Percentiles rank a stretch among this genome's conserved stretches.
Conservation (phyloP, 176 grass and related monocot genomes). For the Eragrostis nindensis region DNA sequence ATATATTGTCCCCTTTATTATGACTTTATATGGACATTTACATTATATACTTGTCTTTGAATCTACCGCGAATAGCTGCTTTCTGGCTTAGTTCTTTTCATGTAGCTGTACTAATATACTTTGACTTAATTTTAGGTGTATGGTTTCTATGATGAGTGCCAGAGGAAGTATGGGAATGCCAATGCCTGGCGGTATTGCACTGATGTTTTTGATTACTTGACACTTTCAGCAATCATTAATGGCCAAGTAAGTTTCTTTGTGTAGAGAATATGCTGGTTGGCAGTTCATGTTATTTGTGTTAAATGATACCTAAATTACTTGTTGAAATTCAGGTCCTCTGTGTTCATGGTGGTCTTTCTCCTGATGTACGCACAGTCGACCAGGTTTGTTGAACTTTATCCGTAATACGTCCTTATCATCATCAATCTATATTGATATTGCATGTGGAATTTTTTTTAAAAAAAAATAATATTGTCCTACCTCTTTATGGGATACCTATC, state of each 20-base stretch:
- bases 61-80: not conserved
- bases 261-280: not conserved
- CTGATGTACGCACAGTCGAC: conserved; percentile 92
- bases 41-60: not conserved
- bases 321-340: conserved; percentile 81
- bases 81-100: conserved; percentile 9
- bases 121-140: conserved; percentile 66
- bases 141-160: conserved; percentile 99
- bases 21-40: not conserved
- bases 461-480: not conserved
- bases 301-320: conserved; percentile 37
- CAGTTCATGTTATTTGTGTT: conserved; percentile 23
- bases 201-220: conserved; percentile 99
- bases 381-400: conserved; percentile 64
- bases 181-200: conserved; percentile 99
- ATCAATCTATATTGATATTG: not conserved
- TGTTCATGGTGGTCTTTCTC: conserved; percentile 97
- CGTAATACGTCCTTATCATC: not conserved
- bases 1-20: not conserved
- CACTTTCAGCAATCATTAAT: conserved; percentile 98
- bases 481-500: not conserved
- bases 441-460: conserved; percentile 9
- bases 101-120: conserved; percentile 8
- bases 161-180: conserved; percentile 99
- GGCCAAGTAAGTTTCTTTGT: conserved; percentile 67